Conservation (phyloP, 345 rosid genomes). For the Clarkia xantiana region DNA sequence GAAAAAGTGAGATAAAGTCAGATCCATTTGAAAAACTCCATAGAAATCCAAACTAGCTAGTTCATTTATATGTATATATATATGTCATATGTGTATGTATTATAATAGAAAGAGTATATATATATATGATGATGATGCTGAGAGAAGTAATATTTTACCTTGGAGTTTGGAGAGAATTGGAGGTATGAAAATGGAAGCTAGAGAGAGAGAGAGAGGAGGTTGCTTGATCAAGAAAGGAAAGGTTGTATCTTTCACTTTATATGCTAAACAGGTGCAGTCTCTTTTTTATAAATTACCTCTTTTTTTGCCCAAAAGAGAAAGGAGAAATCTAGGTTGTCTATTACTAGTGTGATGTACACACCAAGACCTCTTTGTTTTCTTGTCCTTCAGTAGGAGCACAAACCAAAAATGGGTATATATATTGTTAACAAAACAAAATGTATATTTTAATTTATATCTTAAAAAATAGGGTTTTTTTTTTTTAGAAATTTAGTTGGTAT, state of each 20-base stretch:
- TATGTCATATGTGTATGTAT: too few relatives aligned
- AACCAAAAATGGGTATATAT: too few relatives aligned
- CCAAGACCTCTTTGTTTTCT: too few relatives aligned
- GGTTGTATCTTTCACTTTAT: slow-evolving; percentile 8
- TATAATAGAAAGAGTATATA: too few relatives aligned
- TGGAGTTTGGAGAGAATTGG: background rate
- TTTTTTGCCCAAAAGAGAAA: slow-evolving; percentile 7
- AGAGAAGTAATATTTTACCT: background rate
- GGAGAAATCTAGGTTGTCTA: slow-evolving; percentile 2
- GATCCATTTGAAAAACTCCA: background rate
- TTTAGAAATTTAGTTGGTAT: too few relatives aligned
- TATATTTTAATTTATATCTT: too few relatives aligned
- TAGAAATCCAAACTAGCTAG: background rate
- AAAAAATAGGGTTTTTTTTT: too few relatives aligned
- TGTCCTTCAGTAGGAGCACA: too few relatives aligned
- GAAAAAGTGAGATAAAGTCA: background rate
- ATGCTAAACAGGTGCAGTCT: slow-evolving; percentile 8
- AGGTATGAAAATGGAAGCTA: background rate
- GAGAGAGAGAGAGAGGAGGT: background rate
- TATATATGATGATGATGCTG: too few relatives aligned
- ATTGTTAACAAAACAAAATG: too few relatives aligned
- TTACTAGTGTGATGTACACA: too few relatives aligned
- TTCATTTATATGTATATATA: too few relatives aligned
- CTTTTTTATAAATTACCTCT: background rate
- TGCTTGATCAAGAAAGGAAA: slow-evolving; percentile 13